Evolutionary conservation across 148 eudicot genomes (phyloP), one percentile per base, ranked within the genome.

Genomic region (Vaccinium corymbosum): DNA sequence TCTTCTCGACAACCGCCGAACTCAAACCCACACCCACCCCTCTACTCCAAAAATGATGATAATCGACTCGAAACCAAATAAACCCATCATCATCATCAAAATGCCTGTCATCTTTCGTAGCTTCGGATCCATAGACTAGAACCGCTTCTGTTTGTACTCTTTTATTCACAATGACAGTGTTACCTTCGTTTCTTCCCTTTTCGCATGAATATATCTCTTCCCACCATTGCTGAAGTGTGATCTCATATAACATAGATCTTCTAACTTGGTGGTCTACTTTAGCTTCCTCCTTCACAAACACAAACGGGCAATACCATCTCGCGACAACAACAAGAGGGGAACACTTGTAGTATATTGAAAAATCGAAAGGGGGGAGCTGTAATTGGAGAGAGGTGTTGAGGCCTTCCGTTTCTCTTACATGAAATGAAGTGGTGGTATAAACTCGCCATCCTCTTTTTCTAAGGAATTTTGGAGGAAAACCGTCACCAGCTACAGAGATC

Each of bases 361-460:
- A 81, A 83, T 61, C 85, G 27, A 4, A 82, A 9, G 85, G 83
- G 19, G 92, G 92, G 3, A 88, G 88, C 0, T 85, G 86, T 2
- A 85, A 83, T 85, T 72, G 88, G 64, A 84, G 84, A 32, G 90
- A 84, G 50, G 77, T 82, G 73, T 86, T 84, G 53, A 94, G 90
- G 68, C 93, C 97, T 80, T 84, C 83, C 20, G 93, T 91, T 74
- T 91, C 91, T 53, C 62, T 81, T 3, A 91, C 20, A 3, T 78
- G 86, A 70, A 86, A 72, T 0, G 94, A 91, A 20, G 81, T 84
- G 25, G 88, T 84, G 53, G 48, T 76, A 57, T 89, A 84, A 70
- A 93, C 82, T 81, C 89, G 86, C 98, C 98, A 94, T 5, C 98
- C 98, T 79, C 85, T 91, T 74, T 85, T 89, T 42, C 95, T 82